Percentiles rank a stretch among this genome's conserved stretches.
Evolutionary conservation across 1,139 yeast genomes (phyloP).

Genomic region (Hanseniaspora gamundiae): DNA sequence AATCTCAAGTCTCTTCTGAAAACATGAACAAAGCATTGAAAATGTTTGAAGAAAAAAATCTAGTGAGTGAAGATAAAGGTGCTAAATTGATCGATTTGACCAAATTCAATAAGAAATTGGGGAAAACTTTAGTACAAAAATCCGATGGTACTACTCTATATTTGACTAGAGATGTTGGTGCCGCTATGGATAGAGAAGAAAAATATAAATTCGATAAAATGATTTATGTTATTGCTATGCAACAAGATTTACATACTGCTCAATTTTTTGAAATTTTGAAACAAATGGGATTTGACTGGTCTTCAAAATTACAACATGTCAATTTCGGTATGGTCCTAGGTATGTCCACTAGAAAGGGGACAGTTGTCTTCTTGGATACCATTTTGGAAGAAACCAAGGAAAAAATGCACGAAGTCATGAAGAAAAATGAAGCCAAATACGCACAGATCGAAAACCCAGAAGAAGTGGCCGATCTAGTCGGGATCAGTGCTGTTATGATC

Average conservation of each 20-base stretch:
- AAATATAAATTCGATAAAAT: slow-evolving; percentile 83
- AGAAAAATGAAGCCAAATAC: slow-evolving; percentile 80
- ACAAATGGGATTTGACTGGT: slow-evolving; percentile 88
- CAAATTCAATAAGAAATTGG: slow-evolving; percentile 80
- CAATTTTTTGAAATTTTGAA: slow-evolving; percentile 93
- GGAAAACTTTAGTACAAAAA: slow-evolving; percentile 88
- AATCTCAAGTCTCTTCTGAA: slow-evolving; percentile 78
- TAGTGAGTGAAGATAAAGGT: slow-evolving; percentile 82
- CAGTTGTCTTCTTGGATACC: slow-evolving; percentile 91
- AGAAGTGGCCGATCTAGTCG: slow-evolving; percentile 87
- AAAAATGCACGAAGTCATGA: slow-evolving; percentile 96
- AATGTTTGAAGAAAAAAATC: slow-evolving; percentile 50
- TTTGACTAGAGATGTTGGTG: slow-evolving; percentile 94
- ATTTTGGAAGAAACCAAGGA: slow-evolving; percentile 91
- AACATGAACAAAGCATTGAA: slow-evolving; percentile 57
- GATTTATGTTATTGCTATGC: slow-evolving; percentile 91
- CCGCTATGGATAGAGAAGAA: slow-evolving; percentile 83
- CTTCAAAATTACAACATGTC: slow-evolving; percentile 63
- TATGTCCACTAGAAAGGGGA: slow-evolving; percentile 97
- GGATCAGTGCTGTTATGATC: slow-evolving; percentile 96
- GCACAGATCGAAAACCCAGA: slow-evolving; percentile 93
- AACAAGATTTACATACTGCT: slow-evolving; percentile 88
- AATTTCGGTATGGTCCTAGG: slow-evolving; percentile 98
- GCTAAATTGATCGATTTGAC: slow-evolving; percentile 82
- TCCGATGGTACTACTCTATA: slow-evolving; percentile 93